Evolutionary conservation across 2,329 filamentous ascomycete genomes (phyloP).

Genomic region (Trichophyton benhamiae): DNA sequence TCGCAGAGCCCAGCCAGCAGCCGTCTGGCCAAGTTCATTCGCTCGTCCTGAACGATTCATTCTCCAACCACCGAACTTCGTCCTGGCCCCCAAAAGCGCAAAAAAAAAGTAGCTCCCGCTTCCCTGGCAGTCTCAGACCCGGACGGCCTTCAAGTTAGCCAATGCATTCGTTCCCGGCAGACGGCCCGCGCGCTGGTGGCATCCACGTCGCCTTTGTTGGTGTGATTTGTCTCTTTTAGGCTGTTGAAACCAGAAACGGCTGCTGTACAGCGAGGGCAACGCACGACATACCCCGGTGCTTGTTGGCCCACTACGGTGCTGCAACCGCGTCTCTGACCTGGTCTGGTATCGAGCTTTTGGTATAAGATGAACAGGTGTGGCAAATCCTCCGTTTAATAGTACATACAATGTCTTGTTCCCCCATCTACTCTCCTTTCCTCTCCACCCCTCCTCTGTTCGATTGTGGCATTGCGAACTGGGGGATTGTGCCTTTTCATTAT

Average conservation of each 20-base stretch:
- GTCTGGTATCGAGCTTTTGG: background rate
- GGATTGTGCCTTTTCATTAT: background rate
- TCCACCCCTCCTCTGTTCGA: slow-evolving; percentile 4
- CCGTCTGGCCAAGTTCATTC: background rate
- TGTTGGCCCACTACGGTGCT: background rate
- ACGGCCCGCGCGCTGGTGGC: background rate
- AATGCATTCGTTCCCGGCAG: background rate
- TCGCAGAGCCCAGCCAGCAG: background rate
- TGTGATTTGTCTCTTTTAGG: slow-evolving; percentile 2
- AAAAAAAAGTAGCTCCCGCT: background rate
- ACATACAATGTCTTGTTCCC: background rate
- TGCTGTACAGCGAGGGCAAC: background rate
- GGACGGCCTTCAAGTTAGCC: background rate
- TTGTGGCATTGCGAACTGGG: background rate
- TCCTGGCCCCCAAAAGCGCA: background rate
- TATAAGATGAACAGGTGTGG: slow-evolving; percentile 4
- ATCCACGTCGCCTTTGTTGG: slow-evolving; percentile 2
- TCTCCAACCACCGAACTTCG: background rate
- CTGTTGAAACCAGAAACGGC: background rate
- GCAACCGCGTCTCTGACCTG: background rate
- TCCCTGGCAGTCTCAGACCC: background rate
- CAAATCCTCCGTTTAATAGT: background rate
- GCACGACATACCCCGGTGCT: background rate
- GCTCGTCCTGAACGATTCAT: background rate
- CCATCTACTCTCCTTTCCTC: slow-evolving; percentile 1